A percentile compares a stretch with the other conserved stretches of the same genome.
These are phyloP conservation scores for Saposhnikovia divaricata DNA, from an alignment of 129 eudicot species.

Conservation along the genomic window DNA sequence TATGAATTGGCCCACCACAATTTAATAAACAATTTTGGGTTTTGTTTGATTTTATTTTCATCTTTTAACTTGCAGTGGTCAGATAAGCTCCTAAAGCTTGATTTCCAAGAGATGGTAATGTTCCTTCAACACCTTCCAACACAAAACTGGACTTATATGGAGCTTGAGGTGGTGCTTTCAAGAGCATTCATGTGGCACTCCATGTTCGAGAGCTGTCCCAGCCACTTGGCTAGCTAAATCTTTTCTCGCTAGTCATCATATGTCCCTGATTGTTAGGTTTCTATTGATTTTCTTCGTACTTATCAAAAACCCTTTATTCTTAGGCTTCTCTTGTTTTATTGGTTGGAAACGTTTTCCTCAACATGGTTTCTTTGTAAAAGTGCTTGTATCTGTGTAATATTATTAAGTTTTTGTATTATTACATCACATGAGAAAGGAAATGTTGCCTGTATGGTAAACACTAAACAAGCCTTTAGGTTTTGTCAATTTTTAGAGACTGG, in stretches of 20 bases:
- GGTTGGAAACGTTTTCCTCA: background rate
- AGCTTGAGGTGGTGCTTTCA: conserved; percentile 90
- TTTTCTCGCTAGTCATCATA: background rate
- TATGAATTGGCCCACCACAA: background rate
- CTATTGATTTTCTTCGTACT: background rate
- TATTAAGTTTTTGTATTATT: background rate
- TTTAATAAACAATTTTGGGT: background rate
- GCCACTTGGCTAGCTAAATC: conserved; percentile 62
- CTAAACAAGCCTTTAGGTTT: background rate
- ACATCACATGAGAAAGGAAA: background rate
- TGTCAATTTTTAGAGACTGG: background rate
- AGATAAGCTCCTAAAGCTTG: conserved; percentile 77
- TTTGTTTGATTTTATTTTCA: background rate
- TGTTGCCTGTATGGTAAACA: background rate
- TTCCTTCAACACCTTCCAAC: conserved; percentile 96
- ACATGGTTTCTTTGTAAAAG: background rate
- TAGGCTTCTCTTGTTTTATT: background rate
- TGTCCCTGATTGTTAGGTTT: background rate
- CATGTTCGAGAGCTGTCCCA: conserved; percentile 84
- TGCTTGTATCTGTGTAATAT: background rate
- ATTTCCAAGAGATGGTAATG: conserved; percentile 97
- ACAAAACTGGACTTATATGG: conserved; percentile 62
- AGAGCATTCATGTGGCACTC: conserved; percentile 92
- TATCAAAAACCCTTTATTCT: background rate
- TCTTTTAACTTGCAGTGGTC: conserved; percentile 63